Conservation (phyloP, 192 early-diverging fungal species). For the Backusella westeae region DNA sequence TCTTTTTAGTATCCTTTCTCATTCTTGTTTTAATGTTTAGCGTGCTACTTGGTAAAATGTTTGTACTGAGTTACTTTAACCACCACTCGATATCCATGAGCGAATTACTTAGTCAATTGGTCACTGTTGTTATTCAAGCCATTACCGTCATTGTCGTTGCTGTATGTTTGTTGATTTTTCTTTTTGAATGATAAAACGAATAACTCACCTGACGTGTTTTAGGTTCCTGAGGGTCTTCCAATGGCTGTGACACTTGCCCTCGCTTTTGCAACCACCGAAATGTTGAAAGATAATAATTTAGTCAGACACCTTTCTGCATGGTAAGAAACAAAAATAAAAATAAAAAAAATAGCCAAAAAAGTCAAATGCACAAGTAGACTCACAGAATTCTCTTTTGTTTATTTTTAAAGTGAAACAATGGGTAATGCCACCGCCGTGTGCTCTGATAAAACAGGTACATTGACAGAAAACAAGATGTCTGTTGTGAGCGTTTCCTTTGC, state of each 20-base stretch:
- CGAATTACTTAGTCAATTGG: constrained; percentile 55
- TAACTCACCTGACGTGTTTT: constrained; percentile 4
- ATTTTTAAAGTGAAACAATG: constrained; percentile 67
- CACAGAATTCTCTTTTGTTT: not conserved
- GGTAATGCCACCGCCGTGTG: constrained; percentile 81
- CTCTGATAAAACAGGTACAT: constrained; percentile 89
- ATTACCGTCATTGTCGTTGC: constrained; percentile 83
- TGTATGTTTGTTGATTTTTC: constrained; percentile 24
- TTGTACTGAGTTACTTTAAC: constrained; percentile 54
- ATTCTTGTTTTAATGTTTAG: not conserved
- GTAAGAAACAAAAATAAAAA: not conserved
- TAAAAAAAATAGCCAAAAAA: not conserved
- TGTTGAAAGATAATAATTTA: constrained; percentile 82
- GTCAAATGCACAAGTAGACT: not conserved
- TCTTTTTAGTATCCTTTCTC: not conserved
- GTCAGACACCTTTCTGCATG: constrained; percentile 76
- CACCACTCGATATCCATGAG: constrained; percentile 53
- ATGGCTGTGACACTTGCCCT: constrained; percentile 88
- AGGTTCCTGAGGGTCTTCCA: constrained; percentile 76
- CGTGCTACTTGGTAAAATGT: constrained; percentile 61
- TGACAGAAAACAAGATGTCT: constrained; percentile 85
- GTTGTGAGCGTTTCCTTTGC: constrained; percentile 41
- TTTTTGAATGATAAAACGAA: constrained; percentile 3
- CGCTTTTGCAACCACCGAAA: constrained; percentile 79
- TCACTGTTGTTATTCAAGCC: constrained; percentile 75